These are phyloP conservation scores for Ocimum tenuiflorum DNA, from an alignment of 257 asterid genomes.

Conservation along the genomic window DNA sequence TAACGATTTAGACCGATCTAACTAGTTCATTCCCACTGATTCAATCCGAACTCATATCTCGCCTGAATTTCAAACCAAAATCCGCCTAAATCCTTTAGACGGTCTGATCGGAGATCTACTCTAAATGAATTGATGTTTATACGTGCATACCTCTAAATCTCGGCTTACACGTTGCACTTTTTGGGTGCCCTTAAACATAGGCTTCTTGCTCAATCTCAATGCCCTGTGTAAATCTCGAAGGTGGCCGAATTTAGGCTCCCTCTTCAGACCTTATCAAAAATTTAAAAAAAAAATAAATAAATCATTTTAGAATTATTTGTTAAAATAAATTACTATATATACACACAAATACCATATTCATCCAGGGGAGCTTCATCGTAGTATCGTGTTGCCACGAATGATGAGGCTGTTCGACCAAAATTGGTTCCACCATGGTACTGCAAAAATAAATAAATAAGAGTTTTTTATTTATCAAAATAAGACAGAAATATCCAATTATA, in stretches of 20 bases:
- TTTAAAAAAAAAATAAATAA: no score
- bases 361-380: constrained; percentile 98
- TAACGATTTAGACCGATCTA: no score
- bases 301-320: background rate
- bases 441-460: no score
- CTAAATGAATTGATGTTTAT: no score
- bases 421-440: constrained; percentile 92
- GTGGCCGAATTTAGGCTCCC: constrained; percentile 93
- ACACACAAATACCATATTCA: constrained; percentile 49
- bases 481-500: no score
- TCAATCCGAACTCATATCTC: no score
- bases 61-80: no score
- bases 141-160: constrained; percentile 41
- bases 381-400: constrained; percentile 87
- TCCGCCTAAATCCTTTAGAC: no score
- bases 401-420: constrained; percentile 73
- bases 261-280: constrained; percentile 42
- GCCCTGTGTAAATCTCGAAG: constrained; percentile 82
- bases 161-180: constrained; percentile 26
- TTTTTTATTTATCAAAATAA: no score
- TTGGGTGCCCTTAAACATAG: constrained; percentile 70
- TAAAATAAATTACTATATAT: no score
- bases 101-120: no score
- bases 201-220: constrained; percentile 57
- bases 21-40: no score